Percentiles rank a stretch among this genome's conserved stretches.
These are phyloP conservation scores for Calonectria leucothoes DNA, from an alignment of 2,329 filamentous ascomycete genomes.

Conservation along the genomic window DNA sequence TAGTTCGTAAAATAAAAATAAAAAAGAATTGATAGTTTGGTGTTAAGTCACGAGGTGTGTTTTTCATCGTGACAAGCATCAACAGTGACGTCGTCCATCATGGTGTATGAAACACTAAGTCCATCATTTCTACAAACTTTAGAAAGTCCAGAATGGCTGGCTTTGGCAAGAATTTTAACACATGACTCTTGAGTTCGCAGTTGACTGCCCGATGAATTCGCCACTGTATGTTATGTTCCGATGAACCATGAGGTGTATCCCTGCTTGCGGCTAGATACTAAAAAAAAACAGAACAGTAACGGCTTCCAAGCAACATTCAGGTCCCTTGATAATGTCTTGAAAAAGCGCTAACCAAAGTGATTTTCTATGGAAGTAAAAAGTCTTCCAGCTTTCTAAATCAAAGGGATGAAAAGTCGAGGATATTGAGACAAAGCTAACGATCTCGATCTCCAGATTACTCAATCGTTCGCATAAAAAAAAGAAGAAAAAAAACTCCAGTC, in stretches of 20 bases:
- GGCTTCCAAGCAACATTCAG: too few species aligned
- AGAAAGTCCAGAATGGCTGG: too few species aligned
- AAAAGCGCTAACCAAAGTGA: background rate
- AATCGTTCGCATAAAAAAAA: background rate
- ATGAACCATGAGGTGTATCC: too few species aligned
- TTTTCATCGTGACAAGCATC: background rate
- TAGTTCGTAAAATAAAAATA: background rate
- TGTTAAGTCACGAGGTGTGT: too few species aligned
- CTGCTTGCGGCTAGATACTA: too few species aligned
- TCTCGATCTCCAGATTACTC: background rate
- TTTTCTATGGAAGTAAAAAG: background rate
- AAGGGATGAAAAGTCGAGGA: background rate
- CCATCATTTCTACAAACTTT: background rate
- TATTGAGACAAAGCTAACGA: background rate
- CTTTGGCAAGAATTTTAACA: too few species aligned
- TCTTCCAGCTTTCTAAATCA: background rate
- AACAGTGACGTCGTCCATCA: background rate
- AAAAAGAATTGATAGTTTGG: background rate
- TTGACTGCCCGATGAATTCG: too few species aligned
- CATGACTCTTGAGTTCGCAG: too few species aligned
- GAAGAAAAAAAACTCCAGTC: too few species aligned
- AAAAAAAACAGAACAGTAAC: too few species aligned
- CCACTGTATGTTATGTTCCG: too few species aligned
- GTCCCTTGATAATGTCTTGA: background rate
- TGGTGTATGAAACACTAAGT: background rate